Conservation (phyloP, 768 basidiomycete genomes). For the Boletus rubroflammeus region DNA sequence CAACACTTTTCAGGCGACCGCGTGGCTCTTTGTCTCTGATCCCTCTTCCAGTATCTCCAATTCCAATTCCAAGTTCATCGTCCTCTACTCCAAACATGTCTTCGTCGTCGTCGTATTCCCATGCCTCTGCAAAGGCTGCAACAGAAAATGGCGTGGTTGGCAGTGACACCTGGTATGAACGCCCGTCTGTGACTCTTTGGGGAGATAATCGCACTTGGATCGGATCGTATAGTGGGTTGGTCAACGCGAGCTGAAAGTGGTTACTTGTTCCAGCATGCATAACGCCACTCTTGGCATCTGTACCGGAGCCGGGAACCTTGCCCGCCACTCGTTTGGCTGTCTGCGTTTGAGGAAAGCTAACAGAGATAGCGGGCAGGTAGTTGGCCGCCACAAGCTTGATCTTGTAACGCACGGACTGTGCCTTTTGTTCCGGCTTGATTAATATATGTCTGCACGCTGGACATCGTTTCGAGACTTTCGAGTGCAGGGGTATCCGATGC, state of each 20-base stretch:
- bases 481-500: constrained; percentile 85
- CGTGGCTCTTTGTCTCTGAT: constrained; percentile 46
- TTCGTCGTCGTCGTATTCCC: constrained; percentile 97
- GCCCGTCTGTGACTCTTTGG: constrained; percentile 50
- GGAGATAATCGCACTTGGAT: constrained; percentile 88
- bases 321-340: constrained; percentile 34
- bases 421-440: constrained; percentile 97
- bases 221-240: constrained; percentile 94
- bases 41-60: constrained; percentile 34
- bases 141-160: constrained; percentile 78
- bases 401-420: constrained; percentile 90
- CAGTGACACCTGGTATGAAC: constrained; percentile 68
- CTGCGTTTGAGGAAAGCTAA: constrained; percentile 60
- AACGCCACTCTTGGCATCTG: constrained; percentile 37
- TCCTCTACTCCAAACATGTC: constrained; percentile 62
- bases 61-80: constrained; percentile 33
- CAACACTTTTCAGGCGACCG: constrained; percentile 56
- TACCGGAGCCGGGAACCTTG: constrained; percentile 35
- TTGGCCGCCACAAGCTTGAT: constrained; percentile 96
- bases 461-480: constrained; percentile 95
- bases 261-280: constrained; percentile 79
- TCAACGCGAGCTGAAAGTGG: constrained; percentile 84
- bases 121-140: constrained; percentile 90
- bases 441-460: constrained; percentile 92
- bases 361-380: constrained; percentile 84